phyloP scores from a whole-genome alignment of 495 filamentous ascomycete species.

The Neurospora intermedia region DNA sequence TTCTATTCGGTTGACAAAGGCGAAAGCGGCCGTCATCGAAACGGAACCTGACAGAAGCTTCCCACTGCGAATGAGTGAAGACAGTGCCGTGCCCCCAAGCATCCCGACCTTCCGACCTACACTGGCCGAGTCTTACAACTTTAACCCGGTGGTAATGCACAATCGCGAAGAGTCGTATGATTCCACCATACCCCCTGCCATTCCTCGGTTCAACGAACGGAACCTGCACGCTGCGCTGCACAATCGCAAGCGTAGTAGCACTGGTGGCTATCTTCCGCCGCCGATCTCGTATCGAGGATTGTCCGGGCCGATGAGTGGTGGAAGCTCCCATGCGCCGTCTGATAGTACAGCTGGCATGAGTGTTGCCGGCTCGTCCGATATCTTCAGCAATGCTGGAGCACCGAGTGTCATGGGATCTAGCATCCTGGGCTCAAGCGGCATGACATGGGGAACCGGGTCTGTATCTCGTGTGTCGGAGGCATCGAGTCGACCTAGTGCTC shows the following conservation, averaged over 20 bases:
- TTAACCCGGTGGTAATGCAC: conserved; percentile 3
- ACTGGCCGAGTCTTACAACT: conserved; percentile 8
- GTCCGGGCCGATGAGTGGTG: conserved; percentile 43
- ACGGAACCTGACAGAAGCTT: conserved; percentile 13
- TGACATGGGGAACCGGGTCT: conserved; percentile 35
- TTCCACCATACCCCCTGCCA: conserved; percentile 64
- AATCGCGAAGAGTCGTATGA: conserved; percentile 32
- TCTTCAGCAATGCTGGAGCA: conserved; percentile 32
- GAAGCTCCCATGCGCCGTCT: conserved; percentile 32
- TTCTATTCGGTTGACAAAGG: conserved; percentile 82
- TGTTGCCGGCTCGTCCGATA: conserved; percentile 48
- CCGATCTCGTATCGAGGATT: conserved; percentile 62
- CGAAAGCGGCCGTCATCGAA: conserved; percentile 46
- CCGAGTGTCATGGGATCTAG: conserved; percentile 20
- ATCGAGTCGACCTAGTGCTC: conserved; percentile 40
- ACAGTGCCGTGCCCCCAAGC: conserved; percentile 15
- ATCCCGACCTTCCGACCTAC: conserved; percentile 19
- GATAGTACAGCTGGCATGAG: conserved; percentile 43
- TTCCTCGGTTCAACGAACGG: conserved; percentile 62
- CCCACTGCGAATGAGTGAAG: conserved; percentile 9
- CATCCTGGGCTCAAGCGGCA: conserved; percentile 25
- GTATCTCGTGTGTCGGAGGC: conserved; percentile 46
- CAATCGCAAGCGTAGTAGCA: conserved; percentile 75
- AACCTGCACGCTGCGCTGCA: conserved; percentile 37
- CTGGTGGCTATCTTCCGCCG: conserved; percentile 57